phyloP scores from a whole-genome alignment of 352 stramenopile species.

The Globisporangium orthogonon region DNA sequence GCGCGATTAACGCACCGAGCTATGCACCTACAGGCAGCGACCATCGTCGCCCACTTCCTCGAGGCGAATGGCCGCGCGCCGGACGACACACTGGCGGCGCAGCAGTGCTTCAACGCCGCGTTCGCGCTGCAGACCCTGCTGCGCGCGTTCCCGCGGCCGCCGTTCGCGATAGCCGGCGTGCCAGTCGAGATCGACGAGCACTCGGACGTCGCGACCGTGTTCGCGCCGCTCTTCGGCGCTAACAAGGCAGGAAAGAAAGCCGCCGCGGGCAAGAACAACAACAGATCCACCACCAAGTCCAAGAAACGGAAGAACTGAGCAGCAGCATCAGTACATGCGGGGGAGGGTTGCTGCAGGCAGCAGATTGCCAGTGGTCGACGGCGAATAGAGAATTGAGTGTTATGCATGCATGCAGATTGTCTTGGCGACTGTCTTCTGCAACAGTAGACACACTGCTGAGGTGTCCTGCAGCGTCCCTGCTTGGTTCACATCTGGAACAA shows the following conservation, averaged over 20 bases:
- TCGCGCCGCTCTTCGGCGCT: slow-evolving; percentile 39
- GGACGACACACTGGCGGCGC: slow-evolving; percentile 27
- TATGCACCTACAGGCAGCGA: slow-evolving; percentile 14
- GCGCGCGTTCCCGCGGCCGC: slow-evolving; percentile 49
- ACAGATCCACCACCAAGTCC: slow-evolving; percentile 12
- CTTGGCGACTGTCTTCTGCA: too few species aligned
- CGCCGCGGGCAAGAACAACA: slow-evolving; percentile 17
- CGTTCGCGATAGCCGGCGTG: slow-evolving; percentile 40
- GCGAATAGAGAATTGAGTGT: neutral
- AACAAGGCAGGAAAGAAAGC: slow-evolving; percentile 8
- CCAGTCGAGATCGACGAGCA: slow-evolving; percentile 36
- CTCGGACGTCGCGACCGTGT: slow-evolving; percentile 30
- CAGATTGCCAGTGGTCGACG: neutral
- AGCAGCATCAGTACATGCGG: neutral
- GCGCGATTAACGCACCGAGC: neutral
- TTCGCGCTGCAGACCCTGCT: slow-evolving; percentile 77
- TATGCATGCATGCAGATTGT: neutral
- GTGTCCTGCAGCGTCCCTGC: too few species aligned
- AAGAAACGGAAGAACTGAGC: slow-evolving; percentile 40
- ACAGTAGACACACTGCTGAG: too few species aligned
- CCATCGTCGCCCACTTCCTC: slow-evolving; percentile 51
- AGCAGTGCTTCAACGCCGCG: slow-evolving; percentile 74
- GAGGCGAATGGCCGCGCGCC: slow-evolving; percentile 43
- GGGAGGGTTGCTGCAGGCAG: too few species aligned
- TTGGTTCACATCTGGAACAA: too few species aligned